These are phyloP conservation scores for Cicer judaicum DNA, from an alignment of 306 rosid genomes.

Conservation along the genomic window DNA sequence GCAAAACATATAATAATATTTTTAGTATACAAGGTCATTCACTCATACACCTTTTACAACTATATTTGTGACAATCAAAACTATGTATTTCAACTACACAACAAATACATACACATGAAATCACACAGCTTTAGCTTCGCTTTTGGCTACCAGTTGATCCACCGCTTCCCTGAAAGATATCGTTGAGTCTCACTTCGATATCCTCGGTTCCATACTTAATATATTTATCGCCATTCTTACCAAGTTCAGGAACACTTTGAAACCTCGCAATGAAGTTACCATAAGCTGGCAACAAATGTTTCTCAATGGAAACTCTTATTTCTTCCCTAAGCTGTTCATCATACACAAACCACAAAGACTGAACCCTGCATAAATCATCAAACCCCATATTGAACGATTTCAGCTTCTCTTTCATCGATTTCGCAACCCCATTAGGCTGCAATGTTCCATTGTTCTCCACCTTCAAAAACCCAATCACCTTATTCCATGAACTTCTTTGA, in stretches of 20 bases:
- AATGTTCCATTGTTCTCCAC: conserved; percentile 60
- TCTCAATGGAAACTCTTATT: conserved; percentile 62
- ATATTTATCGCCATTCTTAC: conserved; percentile 65
- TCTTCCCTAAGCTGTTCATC: conserved; percentile 84
- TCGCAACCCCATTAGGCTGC: conserved; percentile 54
- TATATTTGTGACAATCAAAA: conserved; percentile 39
- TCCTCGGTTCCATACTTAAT: conserved; percentile 63
- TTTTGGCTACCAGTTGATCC: conserved; percentile 71
- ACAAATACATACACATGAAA: conserved; percentile 49
- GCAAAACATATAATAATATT: conserved; percentile 22
- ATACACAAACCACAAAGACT: conserved; percentile 70
- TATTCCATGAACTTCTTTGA: conserved; percentile 88
- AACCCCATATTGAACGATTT: conserved; percentile 65
- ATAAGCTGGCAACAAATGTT: conserved; percentile 71
- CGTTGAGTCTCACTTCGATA: conserved; percentile 59
- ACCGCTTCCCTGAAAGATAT: conserved; percentile 63
- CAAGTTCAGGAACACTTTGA: conserved; percentile 58
- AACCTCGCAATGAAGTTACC: conserved; percentile 69
- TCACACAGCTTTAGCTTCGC: conserved; percentile 47
- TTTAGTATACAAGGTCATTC: conserved; percentile 41
- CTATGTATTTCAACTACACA: conserved; percentile 45
- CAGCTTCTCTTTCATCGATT: conserved; percentile 78
- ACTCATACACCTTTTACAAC: conserved; percentile 42
- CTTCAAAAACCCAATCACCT: conserved; percentile 64
- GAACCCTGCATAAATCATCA: conserved; percentile 73